These are phyloP conservation scores for Gypsophila paniculata DNA, from an alignment of 179 eudicot species.

Conservation along the genomic window DNA sequence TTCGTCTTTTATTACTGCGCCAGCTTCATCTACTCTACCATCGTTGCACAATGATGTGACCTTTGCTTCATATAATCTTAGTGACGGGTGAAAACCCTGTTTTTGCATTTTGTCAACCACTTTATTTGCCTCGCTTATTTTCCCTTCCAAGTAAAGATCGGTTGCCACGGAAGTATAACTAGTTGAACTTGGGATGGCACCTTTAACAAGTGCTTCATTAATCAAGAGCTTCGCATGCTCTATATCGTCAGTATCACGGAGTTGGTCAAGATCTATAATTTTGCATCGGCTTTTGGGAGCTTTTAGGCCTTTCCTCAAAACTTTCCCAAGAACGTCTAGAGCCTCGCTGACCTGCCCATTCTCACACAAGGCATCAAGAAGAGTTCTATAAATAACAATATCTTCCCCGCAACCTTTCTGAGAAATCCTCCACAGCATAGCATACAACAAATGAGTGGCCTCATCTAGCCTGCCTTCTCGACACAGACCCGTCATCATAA, in stretches of 20 bases:
- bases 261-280: slow-evolving; percentile 40
- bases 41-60: slow-evolving; percentile 49
- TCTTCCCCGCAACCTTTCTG: slow-evolving; percentile 86
- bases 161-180: slow-evolving; percentile 59
- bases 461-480: slow-evolving; percentile 62
- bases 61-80: slow-evolving; percentile 59
- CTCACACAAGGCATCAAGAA: slow-evolving; percentile 64
- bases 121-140: slow-evolving; percentile 50
- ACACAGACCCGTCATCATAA: slow-evolving; percentile 82
- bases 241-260: slow-evolving; percentile 33
- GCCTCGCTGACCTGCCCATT: slow-evolving; percentile 59
- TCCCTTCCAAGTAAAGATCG: slow-evolving; percentile 62
- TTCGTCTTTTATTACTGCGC: slow-evolving; percentile 51
- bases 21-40: slow-evolving; percentile 59
- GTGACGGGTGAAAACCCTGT: slow-evolving; percentile 53
- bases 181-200: slow-evolving; percentile 58
- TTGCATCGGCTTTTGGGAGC: slow-evolving; percentile 51
- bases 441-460: slow-evolving; percentile 78
- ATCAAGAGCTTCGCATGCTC: slow-evolving; percentile 47
- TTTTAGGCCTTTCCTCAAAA: slow-evolving; percentile 69
- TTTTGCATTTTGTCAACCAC: slow-evolving; percentile 55
- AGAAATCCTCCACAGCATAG: slow-evolving; percentile 89
- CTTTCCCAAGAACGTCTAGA: slow-evolving; percentile 57
- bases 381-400: slow-evolving; percentile 59
- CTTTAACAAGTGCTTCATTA: slow-evolving; percentile 60